These are phyloP conservation scores for Polysphondylium violaceum DNA, from an alignment of 78 protist genomes.

Conservation along the genomic window DNA sequence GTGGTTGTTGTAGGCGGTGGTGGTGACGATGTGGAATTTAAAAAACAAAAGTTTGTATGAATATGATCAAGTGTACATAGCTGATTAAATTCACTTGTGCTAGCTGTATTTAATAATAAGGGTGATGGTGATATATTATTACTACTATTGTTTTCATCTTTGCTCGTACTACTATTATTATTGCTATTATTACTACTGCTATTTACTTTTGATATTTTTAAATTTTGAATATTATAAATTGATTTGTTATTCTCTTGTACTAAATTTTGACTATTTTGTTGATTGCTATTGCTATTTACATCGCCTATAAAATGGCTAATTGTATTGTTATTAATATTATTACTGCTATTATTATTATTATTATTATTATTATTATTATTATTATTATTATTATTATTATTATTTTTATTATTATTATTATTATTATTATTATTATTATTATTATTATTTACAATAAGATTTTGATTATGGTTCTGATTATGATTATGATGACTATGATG, in stretches of 20 bases:
- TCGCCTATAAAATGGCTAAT: too few species aligned
- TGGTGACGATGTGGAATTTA: background rate
- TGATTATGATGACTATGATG: background rate
- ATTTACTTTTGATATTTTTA: too few species aligned
- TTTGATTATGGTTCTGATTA: background rate
- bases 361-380: constrained; percentile 5
- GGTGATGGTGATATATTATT: too few species aligned
- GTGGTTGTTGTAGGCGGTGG: too few species aligned
- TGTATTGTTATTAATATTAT: background rate
- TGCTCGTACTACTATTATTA: background rate
- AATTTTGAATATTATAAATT: too few species aligned
- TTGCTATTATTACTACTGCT: background rate
- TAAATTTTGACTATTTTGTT: background rate
- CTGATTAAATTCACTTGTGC: too few species aligned
- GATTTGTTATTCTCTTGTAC: background rate
- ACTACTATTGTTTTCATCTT: too few species aligned
- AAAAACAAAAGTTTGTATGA: too few species aligned
- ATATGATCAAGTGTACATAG: too few species aligned
- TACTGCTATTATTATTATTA: background rate
- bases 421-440: background rate
- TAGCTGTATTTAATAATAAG: too few species aligned
- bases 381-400: constrained; percentile 1
- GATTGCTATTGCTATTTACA: background rate
- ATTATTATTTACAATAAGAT: background rate
- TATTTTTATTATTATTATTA: background rate